Percentiles rank a stretch among this genome's conserved stretches.
Conservation (phyloP, 2,329 filamentous ascomycete species). For the Talaromyces sp. region DNA sequence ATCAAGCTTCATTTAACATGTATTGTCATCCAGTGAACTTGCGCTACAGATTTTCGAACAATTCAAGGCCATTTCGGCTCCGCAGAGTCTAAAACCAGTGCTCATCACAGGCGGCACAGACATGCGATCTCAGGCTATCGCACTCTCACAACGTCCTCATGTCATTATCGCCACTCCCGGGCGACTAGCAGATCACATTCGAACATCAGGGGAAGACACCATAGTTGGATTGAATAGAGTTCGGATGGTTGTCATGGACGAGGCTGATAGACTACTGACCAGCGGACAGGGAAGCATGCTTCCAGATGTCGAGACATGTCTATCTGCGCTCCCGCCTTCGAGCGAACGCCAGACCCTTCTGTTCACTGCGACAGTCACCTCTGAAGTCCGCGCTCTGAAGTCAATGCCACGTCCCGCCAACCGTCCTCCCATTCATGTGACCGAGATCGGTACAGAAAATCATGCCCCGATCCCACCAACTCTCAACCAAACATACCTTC, state of each 20-base stretch:
- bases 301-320: slow-evolving; percentile 85
- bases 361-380: slow-evolving; percentile 93
- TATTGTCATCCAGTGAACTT: slow-evolving; percentile 60
- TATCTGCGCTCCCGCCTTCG: slow-evolving; percentile 74
- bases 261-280: slow-evolving; percentile 84
- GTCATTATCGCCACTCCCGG: slow-evolving; percentile 93
- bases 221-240: slow-evolving; percentile 75
- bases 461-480: slow-evolving; percentile 75
- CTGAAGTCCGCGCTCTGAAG: slow-evolving; percentile 84
- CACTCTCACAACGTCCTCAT: slow-evolving; percentile 76
- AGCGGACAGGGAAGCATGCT: slow-evolving; percentile 80
- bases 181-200: slow-evolving; percentile 87
- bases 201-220: slow-evolving; percentile 86
- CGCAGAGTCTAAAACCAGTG: slow-evolving; percentile 79
- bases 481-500: slow-evolving; percentile 78
- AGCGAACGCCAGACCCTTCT: slow-evolving; percentile 83
- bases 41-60: slow-evolving; percentile 96
- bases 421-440: slow-evolving; percentile 77
- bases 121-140: slow-evolving; percentile 86
- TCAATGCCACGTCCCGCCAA: slow-evolving; percentile 66
- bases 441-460: slow-evolving; percentile 69
- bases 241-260: slow-evolving; percentile 85
- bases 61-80: slow-evolving; percentile 85
- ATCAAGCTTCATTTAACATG: slow-evolving; percentile 3
- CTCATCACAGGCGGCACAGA: slow-evolving; percentile 91